Conservation (phyloP, 768 basidiomycete species). For the Mycena venus region DNA sequence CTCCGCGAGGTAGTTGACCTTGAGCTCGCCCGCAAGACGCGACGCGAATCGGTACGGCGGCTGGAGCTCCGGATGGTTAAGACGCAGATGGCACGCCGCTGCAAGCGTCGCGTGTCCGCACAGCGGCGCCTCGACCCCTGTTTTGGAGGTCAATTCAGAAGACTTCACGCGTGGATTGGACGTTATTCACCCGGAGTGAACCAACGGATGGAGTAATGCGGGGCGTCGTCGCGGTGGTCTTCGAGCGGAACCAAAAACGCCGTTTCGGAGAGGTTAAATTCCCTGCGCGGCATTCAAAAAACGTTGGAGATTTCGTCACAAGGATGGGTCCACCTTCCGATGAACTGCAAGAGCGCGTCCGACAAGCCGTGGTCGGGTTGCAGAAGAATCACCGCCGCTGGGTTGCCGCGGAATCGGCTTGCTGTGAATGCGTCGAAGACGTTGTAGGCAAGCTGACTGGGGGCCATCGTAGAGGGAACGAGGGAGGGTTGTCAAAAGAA, state of each 20-base stretch:
- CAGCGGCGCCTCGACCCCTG: slow-evolving; percentile 27
- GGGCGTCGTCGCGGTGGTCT: slow-evolving; percentile 26
- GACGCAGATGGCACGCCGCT: slow-evolving; percentile 23
- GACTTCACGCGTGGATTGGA: background rate
- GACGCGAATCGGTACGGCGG: slow-evolving; percentile 33
- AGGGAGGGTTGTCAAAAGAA: no score
- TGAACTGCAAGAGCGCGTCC: slow-evolving; percentile 24
- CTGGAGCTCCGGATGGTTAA: slow-evolving; percentile 20
- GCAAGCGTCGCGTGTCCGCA: slow-evolving; percentile 33
- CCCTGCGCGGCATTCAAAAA: background rate
- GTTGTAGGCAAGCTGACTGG: slow-evolving; percentile 18
- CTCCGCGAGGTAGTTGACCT: slow-evolving; percentile 19
- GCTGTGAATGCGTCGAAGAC: slow-evolving; percentile 30
- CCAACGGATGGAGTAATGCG: slow-evolving; percentile 32
- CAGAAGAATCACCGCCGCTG: slow-evolving; percentile 27
- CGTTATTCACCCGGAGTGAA: slow-evolving; percentile 25
- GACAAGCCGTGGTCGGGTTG: slow-evolving; percentile 28
- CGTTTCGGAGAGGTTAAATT: slow-evolving; percentile 33
- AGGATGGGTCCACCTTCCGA: slow-evolving; percentile 17
- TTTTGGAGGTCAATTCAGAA: background rate
- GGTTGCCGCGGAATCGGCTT: slow-evolving; percentile 24
- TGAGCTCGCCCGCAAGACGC: slow-evolving; percentile 25
- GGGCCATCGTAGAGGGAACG: background rate
- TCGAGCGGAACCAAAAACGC: slow-evolving; percentile 30
- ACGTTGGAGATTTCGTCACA: background rate